Percentiles rank a stretch among this genome's conserved stretches.
Conservation (phyloP, 768 basidiomycete species). For the Panellus pusillus region DNA sequence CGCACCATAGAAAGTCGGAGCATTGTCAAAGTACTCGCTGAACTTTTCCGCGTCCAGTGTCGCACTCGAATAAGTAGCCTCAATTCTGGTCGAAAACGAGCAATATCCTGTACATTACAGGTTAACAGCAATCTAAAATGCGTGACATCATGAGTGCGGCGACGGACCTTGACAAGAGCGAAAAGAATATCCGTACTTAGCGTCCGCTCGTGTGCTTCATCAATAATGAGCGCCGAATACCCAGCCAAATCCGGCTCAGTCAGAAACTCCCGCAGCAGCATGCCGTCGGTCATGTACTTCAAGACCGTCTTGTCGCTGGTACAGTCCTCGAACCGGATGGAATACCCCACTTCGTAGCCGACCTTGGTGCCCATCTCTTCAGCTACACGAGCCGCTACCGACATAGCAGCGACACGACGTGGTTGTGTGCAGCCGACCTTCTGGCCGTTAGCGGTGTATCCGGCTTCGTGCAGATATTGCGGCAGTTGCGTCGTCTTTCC, state of each 20-base stretch:
- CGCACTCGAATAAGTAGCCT: conserved; percentile 93
- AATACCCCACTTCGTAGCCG: conserved; percentile 99
- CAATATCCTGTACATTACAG: conserved; percentile 74
- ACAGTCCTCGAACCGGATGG: conserved; percentile 98
- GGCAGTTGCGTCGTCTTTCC: conserved; percentile 99
- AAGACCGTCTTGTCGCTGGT: conserved; percentile 98
- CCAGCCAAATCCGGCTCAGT: conserved; percentile 97
- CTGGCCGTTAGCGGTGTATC: conserved; percentile 83
- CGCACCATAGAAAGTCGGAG: conserved; percentile 89
- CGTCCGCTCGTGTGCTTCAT: conserved; percentile 98
- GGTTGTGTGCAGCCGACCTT: conserved; percentile 98
- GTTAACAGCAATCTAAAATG: conserved; percentile 31
- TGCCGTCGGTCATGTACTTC: conserved; percentile 99
- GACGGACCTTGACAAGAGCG: conserved; percentile 93
- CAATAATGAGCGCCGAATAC: conserved; percentile 94
- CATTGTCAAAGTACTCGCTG: conserved; percentile 94
- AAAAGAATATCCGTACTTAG: conserved; percentile 98
- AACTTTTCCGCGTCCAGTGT: conserved; percentile 99
- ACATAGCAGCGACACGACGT: conserved; percentile 98
- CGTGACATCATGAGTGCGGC: conserved; percentile 19
- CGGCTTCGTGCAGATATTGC: conserved; percentile 97
- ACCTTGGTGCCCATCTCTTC: conserved; percentile 98
- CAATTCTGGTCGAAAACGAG: conserved; percentile 92
- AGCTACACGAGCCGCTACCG: conserved; percentile 97
- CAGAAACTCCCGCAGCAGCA: conserved; percentile 95